Base-by-base conservation (phyloP, 345 rosid species). In the Lagerstroemia speciosa region DNA sequence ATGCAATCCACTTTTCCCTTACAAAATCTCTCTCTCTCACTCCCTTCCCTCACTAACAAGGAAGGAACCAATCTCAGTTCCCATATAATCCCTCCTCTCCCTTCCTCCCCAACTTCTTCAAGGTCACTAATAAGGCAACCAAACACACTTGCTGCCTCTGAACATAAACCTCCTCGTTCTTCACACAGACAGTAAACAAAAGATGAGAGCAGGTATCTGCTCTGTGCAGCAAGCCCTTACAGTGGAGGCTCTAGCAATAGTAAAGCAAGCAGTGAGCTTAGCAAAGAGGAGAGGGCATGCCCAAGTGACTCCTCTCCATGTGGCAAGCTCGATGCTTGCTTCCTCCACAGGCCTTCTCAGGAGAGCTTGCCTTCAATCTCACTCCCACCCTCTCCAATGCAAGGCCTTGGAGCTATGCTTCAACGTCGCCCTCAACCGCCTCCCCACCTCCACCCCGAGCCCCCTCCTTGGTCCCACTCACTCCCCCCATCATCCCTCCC, bases 391-490 rank as follows among this genome's bases (percentile, higher is more conserved):
- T 57, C 84, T 88, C 19, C 94, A 88, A 48, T 88, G 85, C 74
- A 83, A 85, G 76, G 94, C 94, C 10, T 66, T 88, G 12, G 90
- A 86, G 86, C 86, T 88, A 64, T 88, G 94, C 78, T 86, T 88
- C 73, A 88, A 84, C 37, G 94, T 88, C 0, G 87, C 94, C 3
- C 84, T 88, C 2, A 88, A 88, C 80, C 89, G 94, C 60, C 91
- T 88, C 31, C 91, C 94, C 0, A 83, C 91, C 3, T 80, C 89
- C 16, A 72, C 87, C 1, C 73, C 94, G n/a, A 78, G 77, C 71
- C 85, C 89, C n/a, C 69, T 84, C 6, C 72, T 88, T 55, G 80
- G 80, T 58, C 82, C 79, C 40, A 22, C 62, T 48, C 82, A 9
- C 70, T 76, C 19, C 69, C 66, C 69, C 30, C 66, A 34, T 33